Base-by-base conservation (phyloP, 108 stramenopile species). In the Conticribra guillardii region DNA sequence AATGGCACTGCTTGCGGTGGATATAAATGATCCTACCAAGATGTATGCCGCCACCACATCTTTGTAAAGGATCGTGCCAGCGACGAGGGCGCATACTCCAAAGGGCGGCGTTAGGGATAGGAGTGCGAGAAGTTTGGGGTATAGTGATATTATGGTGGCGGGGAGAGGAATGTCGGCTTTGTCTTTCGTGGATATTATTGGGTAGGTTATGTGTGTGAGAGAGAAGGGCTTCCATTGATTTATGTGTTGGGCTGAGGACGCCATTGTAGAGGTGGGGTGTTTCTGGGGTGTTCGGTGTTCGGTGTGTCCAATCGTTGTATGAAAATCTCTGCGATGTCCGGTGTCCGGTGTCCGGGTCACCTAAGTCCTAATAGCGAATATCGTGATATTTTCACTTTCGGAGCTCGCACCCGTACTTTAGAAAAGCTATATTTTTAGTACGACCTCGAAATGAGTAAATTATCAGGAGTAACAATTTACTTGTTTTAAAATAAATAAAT, bases 191-290 rank as follows among this genome's bases (percentile, higher is more conserved):
- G 2, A 17, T 27, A 24, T 2, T 18, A 50, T 23, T 41, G 76
- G 76, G 44, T 77, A 77, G 28, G 69, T 77, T 29, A 77, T 65
- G 76, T 77, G 63, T 15, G 76, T 77, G 14, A 77, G 64, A 8
- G 56, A 49, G 28, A 77, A 77, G 44, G 62, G 51, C 34, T 69
- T 70, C 61, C 59, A 76, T 3, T 30, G 31, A 17, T 23, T 5
- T 18, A 14, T 7, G 5, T 41, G 37, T 9, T 41, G 37, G 11
- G 37, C 37, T 9, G 37, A 11, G 11, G 11, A 41, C 5, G 41
- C 46, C 60, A 62, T 62, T 19, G 44, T 57, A n/a, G n/a, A n/a
- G n/a, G n/a, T n/a, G n/a, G n/a, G n/a, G n/a, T n/a, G n/a, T n/a
- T n/a, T n/a, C n/a, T n/a, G n/a, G n/a, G n/a, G n/a, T n/a, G n/a